A percentile compares a stretch with the other conserved stretches of the same genome.
Conservation (phyloP, 441 rosid genomes). For the Caryocar brasiliense region DNA sequence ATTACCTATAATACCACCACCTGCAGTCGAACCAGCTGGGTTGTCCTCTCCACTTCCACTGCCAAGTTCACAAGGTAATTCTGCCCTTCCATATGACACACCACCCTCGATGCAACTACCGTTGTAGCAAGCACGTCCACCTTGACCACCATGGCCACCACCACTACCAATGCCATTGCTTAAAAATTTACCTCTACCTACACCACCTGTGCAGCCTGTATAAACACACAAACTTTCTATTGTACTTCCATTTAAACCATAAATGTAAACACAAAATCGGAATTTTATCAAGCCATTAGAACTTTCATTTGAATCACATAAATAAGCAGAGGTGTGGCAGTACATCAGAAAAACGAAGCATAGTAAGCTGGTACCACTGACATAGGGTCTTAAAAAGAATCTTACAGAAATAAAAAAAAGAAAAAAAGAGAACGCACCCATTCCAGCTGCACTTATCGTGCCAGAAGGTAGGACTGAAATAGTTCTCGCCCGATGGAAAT, state of each 20-base stretch:
- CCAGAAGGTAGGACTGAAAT: conserved; percentile 69
- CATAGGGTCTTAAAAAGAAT: conserved; percentile 6
- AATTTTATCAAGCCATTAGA: too few species aligned
- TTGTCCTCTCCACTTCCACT: conserved; percentile 96
- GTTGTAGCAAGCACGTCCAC: conserved; percentile 73
- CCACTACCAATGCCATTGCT: conserved; percentile 87
- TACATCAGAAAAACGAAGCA: too few species aligned
- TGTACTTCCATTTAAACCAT: conserved; percentile 1
- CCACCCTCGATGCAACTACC: conserved; percentile 66
- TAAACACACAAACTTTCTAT: conserved; percentile 9
- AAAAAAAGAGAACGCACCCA: conserved; percentile 52
- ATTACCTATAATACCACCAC: conserved; percentile 95
- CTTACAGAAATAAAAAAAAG: background rate
- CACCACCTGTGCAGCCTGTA: conserved; percentile 97
- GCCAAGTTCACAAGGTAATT: conserved; percentile 98
- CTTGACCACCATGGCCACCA: conserved; percentile 98
- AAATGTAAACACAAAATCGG: too few species aligned
- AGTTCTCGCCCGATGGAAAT: conserved; percentile 91
- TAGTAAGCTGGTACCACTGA: too few species aligned
- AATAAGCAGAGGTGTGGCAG: too few species aligned
- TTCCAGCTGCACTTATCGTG: conserved; percentile 77
- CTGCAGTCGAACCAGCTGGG: conserved; percentile 56
- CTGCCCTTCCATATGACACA: conserved; percentile 66
- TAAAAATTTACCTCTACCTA: conserved; percentile 65
- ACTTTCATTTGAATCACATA: too few species aligned